phyloP scores from a whole-genome alignment of 2,329 filamentous ascomycete species.

The Penicillium sp. region DNA sequence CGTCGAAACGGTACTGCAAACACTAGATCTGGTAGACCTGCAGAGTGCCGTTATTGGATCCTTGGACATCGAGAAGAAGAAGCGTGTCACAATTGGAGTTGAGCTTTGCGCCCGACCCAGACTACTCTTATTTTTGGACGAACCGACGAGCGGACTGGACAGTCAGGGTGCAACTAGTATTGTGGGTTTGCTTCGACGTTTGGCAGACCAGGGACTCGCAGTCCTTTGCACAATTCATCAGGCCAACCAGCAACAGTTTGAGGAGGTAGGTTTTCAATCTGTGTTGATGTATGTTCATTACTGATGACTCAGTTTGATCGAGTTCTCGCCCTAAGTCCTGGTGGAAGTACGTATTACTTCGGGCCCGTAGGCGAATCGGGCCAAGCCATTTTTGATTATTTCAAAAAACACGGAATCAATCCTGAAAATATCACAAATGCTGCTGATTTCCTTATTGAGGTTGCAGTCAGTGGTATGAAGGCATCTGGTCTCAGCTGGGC shows the following conservation, averaged over 20 bases:
- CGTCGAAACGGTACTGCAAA: conserved; percentile 60
- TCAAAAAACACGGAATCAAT: conserved; percentile 52
- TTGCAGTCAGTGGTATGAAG: conserved; percentile 69
- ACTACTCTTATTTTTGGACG: conserved; percentile 66
- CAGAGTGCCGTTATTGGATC: conserved; percentile 63
- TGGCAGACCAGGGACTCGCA: conserved; percentile 62
- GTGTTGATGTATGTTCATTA: not conserved
- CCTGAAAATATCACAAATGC: conserved; percentile 54
- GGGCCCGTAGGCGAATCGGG: conserved; percentile 66
- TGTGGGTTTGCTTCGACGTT: conserved; percentile 62
- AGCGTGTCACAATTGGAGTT: conserved; percentile 68
- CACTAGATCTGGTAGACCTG: conserved; percentile 60
- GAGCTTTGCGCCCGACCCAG: conserved; percentile 66
- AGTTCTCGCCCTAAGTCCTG: conserved; percentile 65
- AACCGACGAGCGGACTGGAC: conserved; percentile 66
- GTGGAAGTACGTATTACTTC: conserved; percentile 63
- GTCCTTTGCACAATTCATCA: conserved; percentile 71
- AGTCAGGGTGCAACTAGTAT: conserved; percentile 65
- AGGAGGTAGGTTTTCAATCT: conserved; percentile 20
- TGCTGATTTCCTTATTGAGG: conserved; percentile 53
- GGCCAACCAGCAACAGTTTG: conserved; percentile 63
- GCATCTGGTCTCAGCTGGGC: conserved; percentile 58
- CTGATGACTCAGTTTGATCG: conserved; percentile 61
- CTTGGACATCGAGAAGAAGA: conserved; percentile 65
- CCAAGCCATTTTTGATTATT: conserved; percentile 52